Conservation (phyloP, 2,329 filamentous ascomycete genomes). For the Trichocomaceae sp. region DNA sequence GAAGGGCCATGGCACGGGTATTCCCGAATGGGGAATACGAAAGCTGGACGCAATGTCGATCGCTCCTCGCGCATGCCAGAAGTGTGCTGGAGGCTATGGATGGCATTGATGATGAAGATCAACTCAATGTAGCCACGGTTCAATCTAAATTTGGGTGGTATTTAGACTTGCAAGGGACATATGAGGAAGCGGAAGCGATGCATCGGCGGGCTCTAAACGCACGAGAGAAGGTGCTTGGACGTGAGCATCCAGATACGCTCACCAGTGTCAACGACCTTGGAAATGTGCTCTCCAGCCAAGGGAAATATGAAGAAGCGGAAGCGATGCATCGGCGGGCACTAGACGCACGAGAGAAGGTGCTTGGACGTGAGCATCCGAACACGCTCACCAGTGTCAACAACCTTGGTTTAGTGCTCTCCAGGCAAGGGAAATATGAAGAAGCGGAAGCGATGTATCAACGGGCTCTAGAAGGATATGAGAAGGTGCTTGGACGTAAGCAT, state of each 20-base stretch:
- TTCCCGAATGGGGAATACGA: not conserved
- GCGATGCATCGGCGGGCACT: conserved; percentile 1
- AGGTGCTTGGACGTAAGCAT: not conserved
- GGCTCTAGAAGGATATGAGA: not conserved
- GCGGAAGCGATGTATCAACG: not conserved
- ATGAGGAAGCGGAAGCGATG: conserved; percentile 1
- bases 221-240: not conserved
- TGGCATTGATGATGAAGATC: not conserved
- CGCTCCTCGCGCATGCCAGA: no score
- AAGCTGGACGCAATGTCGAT: no score
- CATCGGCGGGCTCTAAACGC: not conserved
- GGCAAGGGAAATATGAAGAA: not conserved
- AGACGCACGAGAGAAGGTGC: conserved; percentile 14
- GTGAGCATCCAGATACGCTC: not conserved
- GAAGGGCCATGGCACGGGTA: no score
- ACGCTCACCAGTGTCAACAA: not conserved
- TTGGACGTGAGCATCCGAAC: conserved; percentile 17
- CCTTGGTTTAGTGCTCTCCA: not conserved
- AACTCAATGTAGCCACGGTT: no score
- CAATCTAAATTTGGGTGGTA: not conserved
- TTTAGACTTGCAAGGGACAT: not conserved
- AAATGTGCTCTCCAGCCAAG: not conserved
- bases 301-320: not conserved
- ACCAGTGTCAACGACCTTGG: not conserved
- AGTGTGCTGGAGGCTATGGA: no score